phyloP scores from a whole-genome alignment of 163 green algal genomes.

The Prototheca stagnorum region DNA sequence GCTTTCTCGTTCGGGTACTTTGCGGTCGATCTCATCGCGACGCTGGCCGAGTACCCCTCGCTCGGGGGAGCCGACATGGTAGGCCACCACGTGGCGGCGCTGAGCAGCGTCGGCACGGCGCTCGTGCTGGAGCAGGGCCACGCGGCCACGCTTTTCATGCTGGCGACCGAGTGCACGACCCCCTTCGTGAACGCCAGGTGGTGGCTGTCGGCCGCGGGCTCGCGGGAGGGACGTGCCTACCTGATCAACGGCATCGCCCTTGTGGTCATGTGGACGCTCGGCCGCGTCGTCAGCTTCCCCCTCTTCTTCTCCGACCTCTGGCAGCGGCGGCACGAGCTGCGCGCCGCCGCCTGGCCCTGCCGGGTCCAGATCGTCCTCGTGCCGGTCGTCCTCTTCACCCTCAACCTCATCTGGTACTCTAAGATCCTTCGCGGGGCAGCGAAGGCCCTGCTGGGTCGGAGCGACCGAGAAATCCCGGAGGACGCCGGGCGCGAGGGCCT shows the following conservation, averaged over 20 bases:
- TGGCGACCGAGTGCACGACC: conserved; percentile 40
- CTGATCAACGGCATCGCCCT: conserved; percentile 26
- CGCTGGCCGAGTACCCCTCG: conserved; percentile 16
- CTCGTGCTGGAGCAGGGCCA: conserved; percentile 15
- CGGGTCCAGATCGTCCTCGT: conserved; percentile 20
- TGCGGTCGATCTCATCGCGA: conserved; percentile 13
- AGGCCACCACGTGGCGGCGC: conserved; percentile 28
- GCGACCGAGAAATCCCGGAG: too few species aligned
- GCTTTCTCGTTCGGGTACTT: conserved; percentile 30
- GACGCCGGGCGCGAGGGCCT: too few species aligned
- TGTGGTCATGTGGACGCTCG: conserved; percentile 30
- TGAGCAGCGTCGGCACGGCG: conserved; percentile 13
- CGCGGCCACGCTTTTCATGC: conserved; percentile 30
- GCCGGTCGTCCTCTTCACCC: conserved; percentile 18
- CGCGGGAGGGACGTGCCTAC: conserved; percentile 2
- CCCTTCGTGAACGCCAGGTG: conserved; percentile 38
- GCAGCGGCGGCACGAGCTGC: conserved; percentile 7
- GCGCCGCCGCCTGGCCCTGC: conserved; percentile 3
- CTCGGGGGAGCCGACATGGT: conserved; percentile 24
- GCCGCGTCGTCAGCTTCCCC: conserved; percentile 28
- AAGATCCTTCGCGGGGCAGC: conserved; percentile 17
- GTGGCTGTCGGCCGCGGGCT: conserved; percentile 24
- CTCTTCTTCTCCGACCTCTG: conserved; percentile 26
- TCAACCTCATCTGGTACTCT: conserved; percentile 41
- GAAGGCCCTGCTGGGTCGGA: neutral